These are phyloP conservation scores for Fusarium transvaalense DNA, from an alignment of 2,329 filamentous ascomycete genomes.

Conservation along the genomic window DNA sequence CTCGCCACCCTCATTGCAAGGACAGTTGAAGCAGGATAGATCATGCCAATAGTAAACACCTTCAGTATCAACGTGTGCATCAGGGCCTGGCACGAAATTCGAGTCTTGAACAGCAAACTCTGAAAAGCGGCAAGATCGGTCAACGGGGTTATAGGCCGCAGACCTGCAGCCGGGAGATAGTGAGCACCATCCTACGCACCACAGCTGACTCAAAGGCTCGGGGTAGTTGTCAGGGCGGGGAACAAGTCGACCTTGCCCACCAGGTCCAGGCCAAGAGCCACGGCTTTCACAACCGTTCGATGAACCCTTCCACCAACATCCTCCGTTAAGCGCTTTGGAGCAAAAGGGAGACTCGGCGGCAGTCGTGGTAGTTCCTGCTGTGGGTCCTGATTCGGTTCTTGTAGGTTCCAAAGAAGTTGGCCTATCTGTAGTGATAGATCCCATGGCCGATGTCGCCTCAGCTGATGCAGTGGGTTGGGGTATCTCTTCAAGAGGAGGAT, in stretches of 20 bases:
- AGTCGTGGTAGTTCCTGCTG: background rate
- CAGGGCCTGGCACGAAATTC: conserved; percentile 1
- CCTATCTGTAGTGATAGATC: background rate
- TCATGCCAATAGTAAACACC: conserved; percentile 23
- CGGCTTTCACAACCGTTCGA: conserved; percentile 3
- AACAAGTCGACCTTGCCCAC: background rate
- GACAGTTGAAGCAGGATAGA: conserved; percentile 19
- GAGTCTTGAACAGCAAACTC: conserved; percentile 12
- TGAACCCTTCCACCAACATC: conserved; percentile 21
- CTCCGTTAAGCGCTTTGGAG: conserved; percentile 16
- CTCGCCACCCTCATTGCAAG: background rate
- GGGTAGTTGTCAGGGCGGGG: conserved; percentile 1
- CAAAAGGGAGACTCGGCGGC: background rate
- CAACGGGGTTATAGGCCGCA: background rate
- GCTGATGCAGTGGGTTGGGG: background rate
- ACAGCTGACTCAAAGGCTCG: conserved; percentile 3
- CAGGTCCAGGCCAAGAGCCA: conserved; percentile 4
- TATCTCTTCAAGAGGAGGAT: background rate
- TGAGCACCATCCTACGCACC: conserved; percentile 18
- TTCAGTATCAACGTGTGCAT: conserved; percentile 1
- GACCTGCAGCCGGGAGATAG: conserved; percentile 5
- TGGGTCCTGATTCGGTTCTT: background rate
- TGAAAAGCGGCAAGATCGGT: background rate
- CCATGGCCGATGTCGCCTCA: background rate
- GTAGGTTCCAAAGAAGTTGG: background rate